These are phyloP conservation scores for Annulohypoxylon moriforme DNA, from an alignment of 495 filamentous ascomycete genomes.

Conservation along the genomic window DNA sequence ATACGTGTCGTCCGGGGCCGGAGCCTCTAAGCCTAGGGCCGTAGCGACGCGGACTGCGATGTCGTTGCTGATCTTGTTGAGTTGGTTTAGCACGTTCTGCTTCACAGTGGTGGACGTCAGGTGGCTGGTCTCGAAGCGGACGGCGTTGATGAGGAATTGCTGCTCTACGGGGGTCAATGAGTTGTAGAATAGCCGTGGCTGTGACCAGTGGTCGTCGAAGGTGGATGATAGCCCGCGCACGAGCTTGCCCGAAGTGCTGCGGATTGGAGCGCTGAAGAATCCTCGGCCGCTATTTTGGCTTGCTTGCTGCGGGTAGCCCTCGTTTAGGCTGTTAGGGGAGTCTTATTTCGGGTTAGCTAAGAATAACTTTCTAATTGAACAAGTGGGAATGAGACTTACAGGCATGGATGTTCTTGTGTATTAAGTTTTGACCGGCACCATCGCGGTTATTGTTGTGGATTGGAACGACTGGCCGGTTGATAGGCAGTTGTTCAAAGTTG, in stretches of 20 bases:
- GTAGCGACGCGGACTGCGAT: constrained; percentile 73
- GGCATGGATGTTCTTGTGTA: constrained; percentile 63
- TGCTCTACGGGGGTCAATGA: constrained; percentile 75
- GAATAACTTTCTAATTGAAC: not conserved
- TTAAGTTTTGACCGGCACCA: constrained; percentile 65
- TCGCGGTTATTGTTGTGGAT: constrained; percentile 84
- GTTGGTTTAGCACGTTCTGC: constrained; percentile 72
- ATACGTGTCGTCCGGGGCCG: constrained; percentile 68
- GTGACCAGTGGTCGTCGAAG: constrained; percentile 81
- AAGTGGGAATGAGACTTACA: constrained; percentile 47
- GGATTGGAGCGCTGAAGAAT: constrained; percentile 77
- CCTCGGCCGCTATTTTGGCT: constrained; percentile 75
- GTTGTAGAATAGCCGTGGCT: constrained; percentile 82
- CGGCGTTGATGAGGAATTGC: constrained; percentile 81
- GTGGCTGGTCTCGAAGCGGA: constrained; percentile 77
- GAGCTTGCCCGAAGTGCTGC: constrained; percentile 64
- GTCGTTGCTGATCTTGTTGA: constrained; percentile 78
- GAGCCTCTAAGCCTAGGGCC: constrained; percentile 68
- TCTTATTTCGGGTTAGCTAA: constrained; percentile 51
- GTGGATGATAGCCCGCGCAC: constrained; percentile 70
- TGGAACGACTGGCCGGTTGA: constrained; percentile 72
- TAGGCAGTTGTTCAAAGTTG: constrained; percentile 81
- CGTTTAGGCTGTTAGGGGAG: constrained; percentile 74
- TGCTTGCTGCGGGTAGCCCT: constrained; percentile 72
- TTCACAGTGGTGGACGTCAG: constrained; percentile 67